These are phyloP conservation scores for Blastobotrys proliferans DNA, from an alignment of 1,139 yeast genomes.

Conservation along the genomic window DNA sequence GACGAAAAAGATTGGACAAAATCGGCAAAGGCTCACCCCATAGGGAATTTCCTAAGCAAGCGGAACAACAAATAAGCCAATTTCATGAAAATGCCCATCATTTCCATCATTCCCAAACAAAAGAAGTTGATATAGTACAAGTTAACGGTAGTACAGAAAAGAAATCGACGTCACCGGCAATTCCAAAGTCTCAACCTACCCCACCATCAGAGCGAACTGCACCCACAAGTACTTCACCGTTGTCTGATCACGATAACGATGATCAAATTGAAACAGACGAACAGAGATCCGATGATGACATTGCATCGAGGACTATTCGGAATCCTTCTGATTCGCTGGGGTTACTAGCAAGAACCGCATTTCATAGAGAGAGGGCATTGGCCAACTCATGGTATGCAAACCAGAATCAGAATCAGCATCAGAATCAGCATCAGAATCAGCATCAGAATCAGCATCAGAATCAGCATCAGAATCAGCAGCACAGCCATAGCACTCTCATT, in stretches of 20 bases:
- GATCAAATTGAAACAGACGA: not conserved
- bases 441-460: too few species aligned
- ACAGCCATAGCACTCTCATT: not conserved
- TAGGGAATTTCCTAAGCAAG: slow-evolving; percentile 11
- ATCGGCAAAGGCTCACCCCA: too few species aligned
- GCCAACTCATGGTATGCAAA: not conserved
- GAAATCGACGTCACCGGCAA: too few species aligned
- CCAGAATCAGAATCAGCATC: too few species aligned
- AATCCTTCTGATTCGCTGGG: slow-evolving; percentile 4
- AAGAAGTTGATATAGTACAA: not conserved
- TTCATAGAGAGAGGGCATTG: not conserved
- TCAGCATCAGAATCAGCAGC: not conserved
- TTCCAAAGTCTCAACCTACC: too few species aligned
- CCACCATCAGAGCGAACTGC: too few species aligned
- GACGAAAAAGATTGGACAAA: slow-evolving; percentile 7
- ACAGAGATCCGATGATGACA: not conserved
- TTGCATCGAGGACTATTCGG: not conserved
- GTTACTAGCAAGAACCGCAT: not conserved
- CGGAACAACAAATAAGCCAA: slow-evolving; percentile 2
- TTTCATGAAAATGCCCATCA: too few species aligned
- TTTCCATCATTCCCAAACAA: slow-evolving; percentile 9
- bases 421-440: too few species aligned
- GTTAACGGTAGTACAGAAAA: not conserved
- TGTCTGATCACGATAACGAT: not conserved
- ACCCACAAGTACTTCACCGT: too few species aligned